Conservation (phyloP, 257 asterid genomes). For the Solanum habrochaites region DNA sequence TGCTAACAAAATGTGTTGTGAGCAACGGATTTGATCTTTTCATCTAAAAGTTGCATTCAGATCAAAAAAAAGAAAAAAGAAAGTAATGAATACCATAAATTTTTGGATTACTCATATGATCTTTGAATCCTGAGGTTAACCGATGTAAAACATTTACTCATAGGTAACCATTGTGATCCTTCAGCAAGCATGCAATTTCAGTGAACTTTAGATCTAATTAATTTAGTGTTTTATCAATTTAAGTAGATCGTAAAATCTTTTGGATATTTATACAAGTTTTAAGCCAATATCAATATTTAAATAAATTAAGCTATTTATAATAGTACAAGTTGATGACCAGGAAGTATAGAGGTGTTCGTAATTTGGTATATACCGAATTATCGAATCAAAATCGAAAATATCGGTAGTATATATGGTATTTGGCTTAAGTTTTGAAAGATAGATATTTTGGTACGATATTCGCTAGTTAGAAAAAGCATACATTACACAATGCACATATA, state of each 20-base stretch:
- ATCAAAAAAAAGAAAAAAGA: not conserved
- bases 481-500: not conserved
- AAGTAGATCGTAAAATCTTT: not conserved
- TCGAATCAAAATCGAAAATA: not conserved
- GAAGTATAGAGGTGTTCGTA: not conserved
- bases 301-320: not conserved
- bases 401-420: not conserved
- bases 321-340: not conserved
- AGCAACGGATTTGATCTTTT: not conserved
- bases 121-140: not conserved
- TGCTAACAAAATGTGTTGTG: not conserved
- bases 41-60: not conserved
- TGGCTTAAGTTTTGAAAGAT: not conserved
- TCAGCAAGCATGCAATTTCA: not conserved
- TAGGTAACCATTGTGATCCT: not conserved
- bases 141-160: not conserved
- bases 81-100: not conserved
- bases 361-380: not conserved
- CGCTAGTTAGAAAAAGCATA: not conserved
- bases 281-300: not conserved
- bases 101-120: not conserved
- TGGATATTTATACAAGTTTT: not conserved
- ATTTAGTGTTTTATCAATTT: not conserved
- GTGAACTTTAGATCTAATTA: not conserved
- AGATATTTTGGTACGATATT: not conserved